phyloP scores from a whole-genome alignment of 2,329 filamentous ascomycete species.

The Zymoseptoria pseudotritici region DNA sequence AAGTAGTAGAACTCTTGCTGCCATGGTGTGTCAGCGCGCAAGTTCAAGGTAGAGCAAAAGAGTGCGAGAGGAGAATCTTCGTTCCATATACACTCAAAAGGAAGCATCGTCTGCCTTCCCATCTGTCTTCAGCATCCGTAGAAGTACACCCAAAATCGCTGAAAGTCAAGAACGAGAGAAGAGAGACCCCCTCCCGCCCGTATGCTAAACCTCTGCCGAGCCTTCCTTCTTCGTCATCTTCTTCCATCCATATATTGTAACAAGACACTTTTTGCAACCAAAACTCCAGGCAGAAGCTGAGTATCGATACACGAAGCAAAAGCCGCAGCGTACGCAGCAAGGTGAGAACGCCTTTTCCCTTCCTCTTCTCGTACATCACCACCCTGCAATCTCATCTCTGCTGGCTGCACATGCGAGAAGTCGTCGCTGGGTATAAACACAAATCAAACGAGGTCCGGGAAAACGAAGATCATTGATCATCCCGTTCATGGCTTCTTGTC shows the following conservation, averaged over 20 bases:
- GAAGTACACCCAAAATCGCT: background rate
- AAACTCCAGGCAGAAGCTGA: background rate
- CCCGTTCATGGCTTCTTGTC: background rate
- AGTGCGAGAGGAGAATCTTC: background rate
- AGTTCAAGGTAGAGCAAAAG: too few species aligned
- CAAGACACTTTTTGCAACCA: background rate
- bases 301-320: background rate
- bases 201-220: background rate
- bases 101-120: background rate
- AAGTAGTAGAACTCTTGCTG: too few species aligned
- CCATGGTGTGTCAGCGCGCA: too few species aligned
- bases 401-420: constrained; percentile 1
- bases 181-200: background rate
- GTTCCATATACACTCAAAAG: background rate
- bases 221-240: background rate
- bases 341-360: background rate
- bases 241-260: background rate
- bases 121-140: too few species aligned
- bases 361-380: background rate
- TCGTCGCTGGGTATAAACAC: constrained; percentile 17
- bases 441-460: constrained; percentile 9
- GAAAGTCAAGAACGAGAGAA: background rate
- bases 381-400: background rate
- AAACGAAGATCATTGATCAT: constrained; percentile 19
- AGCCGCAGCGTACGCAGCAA: background rate